These are phyloP conservation scores for Aechmea fasciata DNA, from an alignment of 176 grass and related monocot species.

Conservation along the genomic window DNA sequence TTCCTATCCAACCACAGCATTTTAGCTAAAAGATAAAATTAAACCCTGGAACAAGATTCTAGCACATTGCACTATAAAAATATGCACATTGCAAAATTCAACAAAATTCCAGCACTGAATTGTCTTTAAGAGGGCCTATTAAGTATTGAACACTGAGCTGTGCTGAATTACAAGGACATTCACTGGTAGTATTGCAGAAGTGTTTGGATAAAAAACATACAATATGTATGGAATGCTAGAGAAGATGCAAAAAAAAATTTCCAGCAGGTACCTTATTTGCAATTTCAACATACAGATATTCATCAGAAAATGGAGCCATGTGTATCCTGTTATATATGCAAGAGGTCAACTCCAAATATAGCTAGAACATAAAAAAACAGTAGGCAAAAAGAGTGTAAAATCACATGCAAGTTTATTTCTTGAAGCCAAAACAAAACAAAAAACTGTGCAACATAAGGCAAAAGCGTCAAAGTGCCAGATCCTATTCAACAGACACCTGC, in stretches of 20 bases:
- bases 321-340: constrained; percentile 69
- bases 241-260: constrained; percentile 5
- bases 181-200: neutral
- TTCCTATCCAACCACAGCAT: too few species aligned
- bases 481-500: too few species aligned
- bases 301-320: constrained; percentile 98
- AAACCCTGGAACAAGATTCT: too few species aligned
- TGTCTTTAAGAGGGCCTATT: neutral
- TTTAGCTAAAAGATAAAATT: too few species aligned
- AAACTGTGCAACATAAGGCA: too few species aligned
- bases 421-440: too few species aligned
- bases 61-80: neutral
- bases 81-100: neutral
- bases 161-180: neutral
- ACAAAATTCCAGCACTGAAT: neutral
- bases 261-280: constrained; percentile 81
- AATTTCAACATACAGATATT: constrained; percentile 99
- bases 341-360: constrained; percentile 2
- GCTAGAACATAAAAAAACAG: too few species aligned
- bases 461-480: too few species aligned
- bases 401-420: too few species aligned
- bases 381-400: too few species aligned
- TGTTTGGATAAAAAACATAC: neutral
- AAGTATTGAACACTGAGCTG: neutral
- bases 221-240: neutral